Conservation (phyloP, 1,284 basidiomycete genomes). For the Ceratobasidium sp. region DNA sequence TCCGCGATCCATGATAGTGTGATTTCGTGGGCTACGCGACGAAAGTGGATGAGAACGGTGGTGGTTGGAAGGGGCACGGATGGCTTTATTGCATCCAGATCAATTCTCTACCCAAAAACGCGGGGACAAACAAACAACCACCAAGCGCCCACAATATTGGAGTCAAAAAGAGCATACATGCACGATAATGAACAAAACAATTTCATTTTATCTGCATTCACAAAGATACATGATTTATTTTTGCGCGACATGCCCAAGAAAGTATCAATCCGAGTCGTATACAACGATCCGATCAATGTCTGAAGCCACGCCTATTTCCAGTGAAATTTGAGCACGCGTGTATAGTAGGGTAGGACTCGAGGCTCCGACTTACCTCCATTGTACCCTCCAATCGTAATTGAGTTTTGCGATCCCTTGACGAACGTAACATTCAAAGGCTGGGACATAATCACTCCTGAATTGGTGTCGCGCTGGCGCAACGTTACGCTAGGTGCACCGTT, state of each 20-base stretch:
- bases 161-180: slow-evolving; percentile 24
- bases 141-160: slow-evolving; percentile 17
- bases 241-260: no score
- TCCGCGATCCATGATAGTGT: slow-evolving; percentile 14
- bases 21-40: not conserved
- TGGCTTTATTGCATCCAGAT: slow-evolving; percentile 37
- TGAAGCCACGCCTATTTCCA: slow-evolving; percentile 6
- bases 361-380: slow-evolving; percentile 17
- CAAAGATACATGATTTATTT: not conserved
- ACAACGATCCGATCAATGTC: slow-evolving; percentile 39
- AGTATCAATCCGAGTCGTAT: slow-evolving; percentile 19
- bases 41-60: slow-evolving; percentile 18
- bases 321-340: not conserved
- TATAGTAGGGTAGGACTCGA: not conserved
- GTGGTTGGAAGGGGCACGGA: slow-evolving; percentile 28
- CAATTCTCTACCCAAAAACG: slow-evolving; percentile 27
- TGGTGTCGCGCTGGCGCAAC: slow-evolving; percentile 25
- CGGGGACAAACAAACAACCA: slow-evolving; percentile 35
- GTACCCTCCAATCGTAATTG: slow-evolving; percentile 17
- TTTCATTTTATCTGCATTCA: slow-evolving; percentile 1
- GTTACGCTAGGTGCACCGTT: slow-evolving; percentile 16
- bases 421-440: slow-evolving; percentile 25
- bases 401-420: slow-evolving; percentile 22
- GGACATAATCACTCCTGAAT: slow-evolving; percentile 27
- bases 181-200: no score